Conservation (phyloP, 2,329 filamentous ascomycete species). For the Escovopsis weberi region DNA sequence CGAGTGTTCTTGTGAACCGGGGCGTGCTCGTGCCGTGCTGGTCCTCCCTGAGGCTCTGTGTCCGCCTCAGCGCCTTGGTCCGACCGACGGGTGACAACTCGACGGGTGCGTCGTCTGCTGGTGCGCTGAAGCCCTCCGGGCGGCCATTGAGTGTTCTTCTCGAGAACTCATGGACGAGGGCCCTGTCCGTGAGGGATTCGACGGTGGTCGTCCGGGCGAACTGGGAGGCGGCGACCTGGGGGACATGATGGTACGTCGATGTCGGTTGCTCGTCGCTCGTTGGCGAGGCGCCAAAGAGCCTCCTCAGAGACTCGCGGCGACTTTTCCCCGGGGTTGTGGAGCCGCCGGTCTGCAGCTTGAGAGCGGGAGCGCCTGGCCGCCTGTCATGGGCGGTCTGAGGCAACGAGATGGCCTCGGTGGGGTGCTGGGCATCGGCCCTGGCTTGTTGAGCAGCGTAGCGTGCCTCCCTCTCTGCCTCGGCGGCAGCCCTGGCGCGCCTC, state of each 20-base stretch:
- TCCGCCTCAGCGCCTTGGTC: slow-evolving; percentile 21
- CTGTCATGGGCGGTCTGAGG: neutral
- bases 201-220: slow-evolving; percentile 39
- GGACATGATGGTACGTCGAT: slow-evolving; percentile 32
- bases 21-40: slow-evolving; percentile 29
- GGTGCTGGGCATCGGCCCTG: neutral
- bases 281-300: slow-evolving; percentile 8
- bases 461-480: slow-evolving; percentile 10
- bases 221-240: slow-evolving; percentile 38
- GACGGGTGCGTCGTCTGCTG: slow-evolving; percentile 8
- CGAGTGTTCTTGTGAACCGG: slow-evolving; percentile 23
- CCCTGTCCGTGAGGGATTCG: slow-evolving; percentile 22
- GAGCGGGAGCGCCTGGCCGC: neutral
- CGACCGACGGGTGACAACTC: slow-evolving; percentile 20
- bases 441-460: slow-evolving; percentile 2
- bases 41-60: slow-evolving; percentile 23
- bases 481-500: slow-evolving; percentile 12
- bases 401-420: neutral
- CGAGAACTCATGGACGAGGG: slow-evolving; percentile 28
- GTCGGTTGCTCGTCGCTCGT: slow-evolving; percentile 5
- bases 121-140: slow-evolving; percentile 16
- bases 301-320: neutral
- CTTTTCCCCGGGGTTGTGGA: neutral
- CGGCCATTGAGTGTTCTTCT: slow-evolving; percentile 27
- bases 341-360: neutral